phyloP scores from a whole-genome alignment of 2,329 filamentous ascomycete species.

The Penicillium sp. region DNA sequence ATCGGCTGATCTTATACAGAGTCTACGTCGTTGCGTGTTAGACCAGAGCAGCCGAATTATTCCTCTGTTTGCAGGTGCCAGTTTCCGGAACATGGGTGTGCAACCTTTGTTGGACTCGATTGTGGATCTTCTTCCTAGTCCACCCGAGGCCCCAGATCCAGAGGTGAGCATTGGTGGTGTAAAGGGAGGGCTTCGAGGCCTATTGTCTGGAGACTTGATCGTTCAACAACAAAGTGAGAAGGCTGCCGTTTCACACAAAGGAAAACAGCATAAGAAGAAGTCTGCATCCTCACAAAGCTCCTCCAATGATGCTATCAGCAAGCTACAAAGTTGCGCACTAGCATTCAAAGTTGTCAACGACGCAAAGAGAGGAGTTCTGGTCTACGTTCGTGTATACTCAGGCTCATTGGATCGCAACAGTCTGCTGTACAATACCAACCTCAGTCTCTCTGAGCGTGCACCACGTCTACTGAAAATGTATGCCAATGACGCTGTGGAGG shows the following conservation, averaged over 20 bases:
- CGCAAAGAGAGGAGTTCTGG: constrained; percentile 78
- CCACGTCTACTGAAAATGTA: constrained; percentile 86
- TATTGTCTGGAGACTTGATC: constrained; percentile 50
- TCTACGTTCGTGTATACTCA: constrained; percentile 90
- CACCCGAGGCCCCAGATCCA: constrained; percentile 75
- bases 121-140: constrained; percentile 82
- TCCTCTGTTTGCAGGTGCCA: constrained; percentile 87
- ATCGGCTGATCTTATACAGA: constrained; percentile 66
- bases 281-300: constrained; percentile 49
- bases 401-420: constrained; percentile 74
- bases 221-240: constrained; percentile 38
- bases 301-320: constrained; percentile 48
- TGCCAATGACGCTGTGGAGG: constrained; percentile 81
- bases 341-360: constrained; percentile 96
- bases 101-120: constrained; percentile 89
- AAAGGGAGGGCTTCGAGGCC: constrained; percentile 55
- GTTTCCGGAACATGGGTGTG: constrained; percentile 90
- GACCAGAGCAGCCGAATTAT: constrained; percentile 69
- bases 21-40: constrained; percentile 71
- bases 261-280: constrained; percentile 42
- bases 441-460: constrained; percentile 75
- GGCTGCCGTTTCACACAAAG: constrained; percentile 35
- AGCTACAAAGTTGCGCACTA: constrained; percentile 68
- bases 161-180: constrained; percentile 68
- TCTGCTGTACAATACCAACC: constrained; percentile 82